Conservation (phyloP, 2,329 filamentous ascomycete genomes). For the Xenosphaeropsis pyriputrescens region DNA sequence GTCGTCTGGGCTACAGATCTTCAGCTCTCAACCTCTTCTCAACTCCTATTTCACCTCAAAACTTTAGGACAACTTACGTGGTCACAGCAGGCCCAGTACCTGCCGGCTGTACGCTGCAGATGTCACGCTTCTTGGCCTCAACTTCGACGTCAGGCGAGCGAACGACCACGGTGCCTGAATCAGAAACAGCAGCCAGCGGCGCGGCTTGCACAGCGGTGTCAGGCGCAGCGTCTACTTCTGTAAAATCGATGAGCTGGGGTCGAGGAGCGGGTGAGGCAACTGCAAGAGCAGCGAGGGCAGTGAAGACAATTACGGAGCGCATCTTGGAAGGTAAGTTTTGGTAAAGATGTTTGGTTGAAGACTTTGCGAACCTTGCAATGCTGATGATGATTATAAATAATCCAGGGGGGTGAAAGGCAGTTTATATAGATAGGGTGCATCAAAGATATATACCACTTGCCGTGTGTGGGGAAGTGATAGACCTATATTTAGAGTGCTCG, state of each 20-base stretch:
- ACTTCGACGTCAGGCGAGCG: constrained; percentile 6
- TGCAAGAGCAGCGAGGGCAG: constrained; percentile 8
- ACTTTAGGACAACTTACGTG: constrained; percentile 9
- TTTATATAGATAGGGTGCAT: too few species aligned
- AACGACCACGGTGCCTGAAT: constrained; percentile 7
- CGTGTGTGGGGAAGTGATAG: too few species aligned
- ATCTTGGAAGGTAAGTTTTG: neutral
- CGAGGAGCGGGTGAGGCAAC: constrained; percentile 6
- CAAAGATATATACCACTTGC: too few species aligned
- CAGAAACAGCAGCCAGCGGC: constrained; percentile 14
- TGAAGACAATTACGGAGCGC: constrained; percentile 4
- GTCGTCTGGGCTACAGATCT: constrained; percentile 6
- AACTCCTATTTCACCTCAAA: constrained; percentile 2
- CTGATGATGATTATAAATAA: too few species aligned
- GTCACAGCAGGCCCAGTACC: neutral
- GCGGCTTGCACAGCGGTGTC: constrained; percentile 15
- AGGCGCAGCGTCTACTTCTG: constrained; percentile 17
- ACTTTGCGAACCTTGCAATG: too few species aligned
- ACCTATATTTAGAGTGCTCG: too few species aligned
- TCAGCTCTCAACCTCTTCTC: neutral
- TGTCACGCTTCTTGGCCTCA: constrained; percentile 5
- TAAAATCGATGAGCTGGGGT: constrained; percentile 21
- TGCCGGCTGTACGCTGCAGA: constrained; percentile 10
- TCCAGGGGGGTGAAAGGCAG: too few species aligned
- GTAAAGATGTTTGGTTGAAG: neutral